Evolutionary conservation across 1,284 basidiomycete genomes (phyloP), one percentile per base, ranked within the genome.

Genomic region (Sporisorium sorghi): DNA sequence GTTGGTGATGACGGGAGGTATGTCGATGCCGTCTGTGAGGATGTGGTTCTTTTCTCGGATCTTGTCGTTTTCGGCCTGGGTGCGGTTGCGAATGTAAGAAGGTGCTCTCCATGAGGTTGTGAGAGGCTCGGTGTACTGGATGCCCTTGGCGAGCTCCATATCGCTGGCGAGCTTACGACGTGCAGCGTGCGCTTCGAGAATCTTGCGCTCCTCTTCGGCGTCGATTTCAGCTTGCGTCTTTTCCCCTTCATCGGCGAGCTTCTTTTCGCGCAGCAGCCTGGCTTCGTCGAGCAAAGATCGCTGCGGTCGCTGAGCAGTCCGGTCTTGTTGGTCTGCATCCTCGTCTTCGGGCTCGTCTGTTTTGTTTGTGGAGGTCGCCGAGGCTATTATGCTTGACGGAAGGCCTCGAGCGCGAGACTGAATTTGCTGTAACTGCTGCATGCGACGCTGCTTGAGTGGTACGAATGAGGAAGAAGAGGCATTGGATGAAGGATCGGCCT

Each of bases 1-100:
- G 77, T 92, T 90, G 68, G 93, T 90, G 58, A 98, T 97, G 1
- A 95, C 93, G 21, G 94, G 94, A 7, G 96, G 95, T n/a, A 97
- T 87, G 78, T 94, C 89, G 62, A 94, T 90, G 5, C 96, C 96
- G 77, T 97, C 93, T 19, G 92, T 90, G 21, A 97, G 87, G 79
- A 99, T 97, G 83, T 97, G 94, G 78, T 92, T 89, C 86, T 94
- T 93, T 65, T 96, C 92, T 32, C 97, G 89, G 26, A 97, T 86
- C 68, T 87, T 88, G 59, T 89, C 88, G 80, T 94, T 88, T 65
- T 95, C 89, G 44, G 90, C 90, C 44, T 89, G 87, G 0, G 90
- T 85, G 43, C 91, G 87, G 32, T 90, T 88, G 23, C 91, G 89
- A 63, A 99, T 90, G 83, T 92, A 97, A 50, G 87, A 87, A 23